Evolutionary conservation across 345 rosid genomes (phyloP).

Genomic region (Camelina hispida): DNA sequence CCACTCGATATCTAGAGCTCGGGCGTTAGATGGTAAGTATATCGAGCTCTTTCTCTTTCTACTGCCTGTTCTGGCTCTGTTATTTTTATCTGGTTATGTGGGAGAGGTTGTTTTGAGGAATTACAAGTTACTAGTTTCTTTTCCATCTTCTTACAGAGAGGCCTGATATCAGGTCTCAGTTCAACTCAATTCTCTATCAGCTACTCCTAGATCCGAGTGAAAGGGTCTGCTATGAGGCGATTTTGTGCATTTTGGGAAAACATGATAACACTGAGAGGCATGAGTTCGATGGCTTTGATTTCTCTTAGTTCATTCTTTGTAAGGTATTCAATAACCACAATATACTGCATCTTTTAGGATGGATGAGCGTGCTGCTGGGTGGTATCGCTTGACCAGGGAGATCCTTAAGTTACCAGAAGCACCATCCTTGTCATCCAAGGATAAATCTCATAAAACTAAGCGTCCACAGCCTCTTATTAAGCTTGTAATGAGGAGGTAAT

Average conservation of each 20-base stretch:
- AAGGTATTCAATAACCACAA: conserved; percentile 25
- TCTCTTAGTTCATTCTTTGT: conserved; percentile 31
- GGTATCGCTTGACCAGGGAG: conserved; percentile 98
- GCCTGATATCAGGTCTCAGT: conserved; percentile 93
- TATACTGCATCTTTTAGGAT: conserved; percentile 53
- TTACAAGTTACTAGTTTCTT: conserved; percentile 35
- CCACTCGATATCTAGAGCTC: conserved; percentile 86
- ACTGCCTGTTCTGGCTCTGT: conserved; percentile 15
- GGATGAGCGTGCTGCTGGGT: conserved; percentile 97
- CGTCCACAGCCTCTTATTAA: conserved; percentile 97
- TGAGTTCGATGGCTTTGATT: conserved; percentile 26
- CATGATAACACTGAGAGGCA: conserved; percentile 79
- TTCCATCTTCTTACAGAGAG: conserved; percentile 64
- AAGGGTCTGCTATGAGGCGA: conserved; percentile 98
- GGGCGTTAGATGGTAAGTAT: conserved; percentile 86
- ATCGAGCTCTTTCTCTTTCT: conserved; percentile 33
- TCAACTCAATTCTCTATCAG: conserved; percentile 92
- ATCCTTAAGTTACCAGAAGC: conserved; percentile 95
- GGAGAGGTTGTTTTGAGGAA: neutral
- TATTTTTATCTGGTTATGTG: conserved; percentile 15
- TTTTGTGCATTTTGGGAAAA: conserved; percentile 90
- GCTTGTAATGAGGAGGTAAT: conserved; percentile 97
- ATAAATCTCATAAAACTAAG: conserved; percentile 83
- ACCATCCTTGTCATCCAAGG: conserved; percentile 75
- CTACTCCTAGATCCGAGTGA: conserved; percentile 98